Percentiles rank a stretch among this genome's conserved stretches.
These are phyloP conservation scores for Hymenochaete sp. DNA, from an alignment of 1,284 basidiomycete genomes.

Conservation along the genomic window DNA sequence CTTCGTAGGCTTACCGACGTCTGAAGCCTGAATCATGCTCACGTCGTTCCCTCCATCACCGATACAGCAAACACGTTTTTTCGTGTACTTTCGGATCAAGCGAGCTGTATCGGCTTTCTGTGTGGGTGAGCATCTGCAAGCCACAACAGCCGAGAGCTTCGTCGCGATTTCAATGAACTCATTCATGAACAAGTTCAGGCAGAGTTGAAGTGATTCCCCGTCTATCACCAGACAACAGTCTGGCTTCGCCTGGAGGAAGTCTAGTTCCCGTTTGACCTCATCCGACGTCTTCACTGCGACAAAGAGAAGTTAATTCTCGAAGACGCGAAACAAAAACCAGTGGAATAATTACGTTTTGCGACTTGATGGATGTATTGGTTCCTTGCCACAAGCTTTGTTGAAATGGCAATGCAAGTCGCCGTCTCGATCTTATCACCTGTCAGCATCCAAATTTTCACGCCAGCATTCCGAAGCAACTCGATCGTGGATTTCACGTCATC, in stretches of 20 bases:
- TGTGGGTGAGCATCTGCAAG: slow-evolving; percentile 96
- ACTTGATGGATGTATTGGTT: slow-evolving; percentile 98
- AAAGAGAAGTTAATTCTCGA: slow-evolving; percentile 15
- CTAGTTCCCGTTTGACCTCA: slow-evolving; percentile 82
- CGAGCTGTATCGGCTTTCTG: slow-evolving; percentile 97
- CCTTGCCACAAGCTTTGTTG: slow-evolving; percentile 90
- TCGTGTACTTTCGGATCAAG: slow-evolving; percentile 83
- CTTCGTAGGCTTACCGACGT: slow-evolving; percentile 76
- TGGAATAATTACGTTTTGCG: slow-evolving; percentile 67
- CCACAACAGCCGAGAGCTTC: slow-evolving; percentile 92
- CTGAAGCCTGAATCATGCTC: slow-evolving; percentile 92
- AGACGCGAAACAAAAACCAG: slow-evolving; percentile 3
- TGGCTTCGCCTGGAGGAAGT: slow-evolving; percentile 88
- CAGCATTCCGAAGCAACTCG: slow-evolving; percentile 90
- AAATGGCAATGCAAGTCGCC: slow-evolving; percentile 96
- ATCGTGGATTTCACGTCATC: slow-evolving; percentile 94
- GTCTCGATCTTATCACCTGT: slow-evolving; percentile 99
- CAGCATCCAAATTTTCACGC: slow-evolving; percentile 99
- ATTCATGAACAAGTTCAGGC: slow-evolving; percentile 80
- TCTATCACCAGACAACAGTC: slow-evolving; percentile 99
- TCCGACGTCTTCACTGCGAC: slow-evolving; percentile 71
- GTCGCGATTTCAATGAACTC: slow-evolving; percentile 96
- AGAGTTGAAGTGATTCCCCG: slow-evolving; percentile 92
- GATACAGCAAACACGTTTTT: slow-evolving; percentile 96
- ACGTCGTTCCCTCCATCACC: slow-evolving; percentile 95